Conservation (phyloP, 179 eudicot species). For the Gypsophila paniculata region DNA sequence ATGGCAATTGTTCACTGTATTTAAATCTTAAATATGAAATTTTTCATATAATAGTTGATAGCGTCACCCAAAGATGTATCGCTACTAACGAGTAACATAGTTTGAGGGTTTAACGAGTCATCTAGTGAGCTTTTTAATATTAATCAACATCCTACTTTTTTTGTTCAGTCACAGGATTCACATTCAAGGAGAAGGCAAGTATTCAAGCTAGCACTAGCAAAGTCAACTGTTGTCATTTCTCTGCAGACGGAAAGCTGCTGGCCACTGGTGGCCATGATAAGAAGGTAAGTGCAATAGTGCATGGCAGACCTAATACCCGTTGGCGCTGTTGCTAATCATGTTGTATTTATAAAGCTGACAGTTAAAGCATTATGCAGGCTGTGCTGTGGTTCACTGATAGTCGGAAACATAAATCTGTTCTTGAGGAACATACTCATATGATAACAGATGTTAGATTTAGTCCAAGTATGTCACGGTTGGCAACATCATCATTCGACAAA, state of each 20-base stretch:
- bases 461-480: slow-evolving; percentile 83
- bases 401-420: slow-evolving; percentile 64
- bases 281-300: slow-evolving; percentile 43
- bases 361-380: slow-evolving; percentile 50
- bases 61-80: no score
- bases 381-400: slow-evolving; percentile 80
- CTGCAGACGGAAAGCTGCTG: slow-evolving; percentile 90
- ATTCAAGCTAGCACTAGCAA: slow-evolving; percentile 84
- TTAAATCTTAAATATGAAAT: no score
- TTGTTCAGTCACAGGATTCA: slow-evolving; percentile 49
- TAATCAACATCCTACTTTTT: neutral
- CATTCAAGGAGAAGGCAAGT: slow-evolving; percentile 65
- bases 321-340: neutral
- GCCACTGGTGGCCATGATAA: slow-evolving; percentile 99
- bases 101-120: neutral
- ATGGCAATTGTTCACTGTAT: no score
- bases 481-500: slow-evolving; percentile 92
- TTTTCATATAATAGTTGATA: no score
- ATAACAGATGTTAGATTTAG: slow-evolving; percentile 96
- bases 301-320: neutral
- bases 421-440: slow-evolving; percentile 78
- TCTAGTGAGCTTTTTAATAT: neutral
- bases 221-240: slow-evolving; percentile 92
- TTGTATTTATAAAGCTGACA: neutral
- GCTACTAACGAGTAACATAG: neutral